These are phyloP conservation scores for Euphrasia confusa DNA, from an alignment of 257 asterid genomes.

Conservation along the genomic window DNA sequence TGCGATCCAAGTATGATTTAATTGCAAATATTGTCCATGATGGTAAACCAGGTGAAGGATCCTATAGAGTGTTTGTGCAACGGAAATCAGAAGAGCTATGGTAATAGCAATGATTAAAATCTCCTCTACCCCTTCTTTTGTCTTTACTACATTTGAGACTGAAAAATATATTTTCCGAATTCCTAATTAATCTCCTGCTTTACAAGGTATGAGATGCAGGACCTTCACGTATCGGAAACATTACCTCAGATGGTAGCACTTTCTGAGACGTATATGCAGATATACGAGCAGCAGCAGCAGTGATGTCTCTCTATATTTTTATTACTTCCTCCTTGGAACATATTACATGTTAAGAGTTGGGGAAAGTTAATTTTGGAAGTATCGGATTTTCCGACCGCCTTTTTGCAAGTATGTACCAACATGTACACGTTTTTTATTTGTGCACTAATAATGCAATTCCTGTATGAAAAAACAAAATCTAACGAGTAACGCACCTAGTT, in stretches of 20 bases:
- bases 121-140: not conserved
- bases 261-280: slow-evolving; percentile 91
- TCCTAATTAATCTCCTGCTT: slow-evolving; percentile 16
- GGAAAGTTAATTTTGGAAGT: too few species aligned
- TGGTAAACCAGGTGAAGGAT: slow-evolving; percentile 78
- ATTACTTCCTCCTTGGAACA: too few species aligned
- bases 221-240: slow-evolving; percentile 83
- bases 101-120: slow-evolving; percentile 32
- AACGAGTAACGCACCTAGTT: too few species aligned
- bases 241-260: slow-evolving; percentile 95
- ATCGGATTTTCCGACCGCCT: too few species aligned
- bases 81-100: slow-evolving; percentile 91
- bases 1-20: slow-evolving; percentile 80
- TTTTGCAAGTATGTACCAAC: too few species aligned
- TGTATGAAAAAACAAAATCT: too few species aligned
- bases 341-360: too few species aligned
- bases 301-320: not conserved
- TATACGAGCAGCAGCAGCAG: slow-evolving; percentile 81
- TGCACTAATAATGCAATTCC: too few species aligned
- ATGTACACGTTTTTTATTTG: too few species aligned
- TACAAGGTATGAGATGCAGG: slow-evolving; percentile 95
- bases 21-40: slow-evolving; percentile 79
- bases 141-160: not conserved
- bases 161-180: not conserved
- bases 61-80: slow-evolving; percentile 92